A percentile compares a stretch with the other conserved stretches of the same genome.
These are phyloP conservation scores for Mariannaea elegans DNA, from an alignment of 2,329 filamentous ascomycete species.

Conservation along the genomic window DNA sequence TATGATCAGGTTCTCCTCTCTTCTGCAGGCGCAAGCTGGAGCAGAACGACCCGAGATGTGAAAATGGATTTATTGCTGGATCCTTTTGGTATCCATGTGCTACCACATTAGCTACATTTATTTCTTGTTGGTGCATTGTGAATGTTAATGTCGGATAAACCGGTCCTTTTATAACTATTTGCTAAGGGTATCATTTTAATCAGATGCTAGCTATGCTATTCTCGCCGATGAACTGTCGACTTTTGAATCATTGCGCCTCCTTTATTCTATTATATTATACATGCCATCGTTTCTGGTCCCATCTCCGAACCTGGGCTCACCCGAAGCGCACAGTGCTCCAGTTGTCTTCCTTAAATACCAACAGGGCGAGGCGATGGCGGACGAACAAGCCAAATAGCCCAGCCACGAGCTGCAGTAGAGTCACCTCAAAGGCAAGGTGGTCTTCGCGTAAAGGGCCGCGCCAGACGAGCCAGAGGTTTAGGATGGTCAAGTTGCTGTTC, in stretches of 20 bases:
- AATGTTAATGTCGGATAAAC: too few species aligned
- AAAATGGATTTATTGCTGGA: constrained; percentile 28
- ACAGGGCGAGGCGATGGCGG: constrained; percentile 83
- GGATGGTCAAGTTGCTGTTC: constrained; percentile 88
- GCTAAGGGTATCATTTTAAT: constrained; percentile 27
- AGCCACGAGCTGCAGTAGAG: constrained; percentile 77
- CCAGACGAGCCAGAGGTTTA: constrained; percentile 98
- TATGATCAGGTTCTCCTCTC: constrained; percentile 16
- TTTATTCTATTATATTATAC: constrained; percentile 2
- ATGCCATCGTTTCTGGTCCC: not conserved
- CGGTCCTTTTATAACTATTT: too few species aligned
- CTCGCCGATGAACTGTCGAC: not conserved
- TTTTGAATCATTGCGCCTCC: not conserved
- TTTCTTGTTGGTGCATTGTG: too few species aligned
- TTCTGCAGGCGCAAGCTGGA: constrained; percentile 21
- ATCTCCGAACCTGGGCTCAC: not conserved
- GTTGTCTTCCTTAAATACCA: constrained; percentile 94
- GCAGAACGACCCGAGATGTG: constrained; percentile 27
- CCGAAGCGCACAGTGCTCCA: constrained; percentile 52
- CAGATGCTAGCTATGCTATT: not conserved
- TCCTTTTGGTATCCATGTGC: constrained; percentile 9
- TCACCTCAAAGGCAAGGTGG: constrained; percentile 79
- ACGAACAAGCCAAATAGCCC: constrained; percentile 87
- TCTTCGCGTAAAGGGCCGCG: constrained; percentile 91
- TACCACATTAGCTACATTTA: not conserved